These are phyloP conservation scores for Lactifluus volemus DNA, from an alignment of 768 basidiomycete species.

Conservation along the genomic window DNA sequence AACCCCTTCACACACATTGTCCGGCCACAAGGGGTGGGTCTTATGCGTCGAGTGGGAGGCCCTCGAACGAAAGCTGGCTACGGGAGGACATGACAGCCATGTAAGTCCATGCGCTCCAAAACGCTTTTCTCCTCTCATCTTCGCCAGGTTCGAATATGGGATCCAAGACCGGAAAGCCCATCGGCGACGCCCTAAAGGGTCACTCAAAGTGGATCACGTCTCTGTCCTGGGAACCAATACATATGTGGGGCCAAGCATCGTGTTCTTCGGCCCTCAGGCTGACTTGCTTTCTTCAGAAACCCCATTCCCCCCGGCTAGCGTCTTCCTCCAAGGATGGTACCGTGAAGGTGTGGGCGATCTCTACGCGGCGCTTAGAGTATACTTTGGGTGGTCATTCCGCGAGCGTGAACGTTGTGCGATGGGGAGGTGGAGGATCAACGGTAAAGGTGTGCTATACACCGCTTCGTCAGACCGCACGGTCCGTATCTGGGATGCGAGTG, in stretches of 20 bases:
- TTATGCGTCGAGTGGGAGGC: conserved; percentile 97
- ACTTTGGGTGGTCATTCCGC: conserved; percentile 90
- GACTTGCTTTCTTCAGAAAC: conserved; percentile 42
- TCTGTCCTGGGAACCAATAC: conserved; percentile 93
- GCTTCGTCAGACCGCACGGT: conserved; percentile 93
- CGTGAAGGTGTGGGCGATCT: conserved; percentile 87
- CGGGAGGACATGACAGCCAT: conserved; percentile 91
- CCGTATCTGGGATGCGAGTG: conserved; percentile 86
- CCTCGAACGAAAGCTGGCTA: conserved; percentile 81
- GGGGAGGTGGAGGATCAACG: conserved; percentile 78
- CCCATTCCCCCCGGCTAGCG: conserved; percentile 73
- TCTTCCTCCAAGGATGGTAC: conserved; percentile 96
- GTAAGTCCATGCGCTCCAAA: conserved; percentile 36
- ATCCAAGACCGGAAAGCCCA: conserved; percentile 80
- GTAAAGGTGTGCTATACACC: conserved; percentile 78
- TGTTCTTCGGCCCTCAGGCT: conserved; percentile 1
- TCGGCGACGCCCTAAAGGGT: conserved; percentile 84
- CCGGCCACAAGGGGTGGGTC: conserved; percentile 94
- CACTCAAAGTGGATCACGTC: conserved; percentile 97
- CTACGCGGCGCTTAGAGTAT: conserved; percentile 64
- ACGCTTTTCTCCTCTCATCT: not conserved
- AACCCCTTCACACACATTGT: conserved; percentile 76
- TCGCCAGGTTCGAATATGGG: conserved; percentile 73
- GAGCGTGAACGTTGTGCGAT: conserved; percentile 89
- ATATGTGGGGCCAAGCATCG: conserved; percentile 50